phyloP scores from a whole-genome alignment of 805 yeast species.

The Lipomyces chichibuensis region DNA sequence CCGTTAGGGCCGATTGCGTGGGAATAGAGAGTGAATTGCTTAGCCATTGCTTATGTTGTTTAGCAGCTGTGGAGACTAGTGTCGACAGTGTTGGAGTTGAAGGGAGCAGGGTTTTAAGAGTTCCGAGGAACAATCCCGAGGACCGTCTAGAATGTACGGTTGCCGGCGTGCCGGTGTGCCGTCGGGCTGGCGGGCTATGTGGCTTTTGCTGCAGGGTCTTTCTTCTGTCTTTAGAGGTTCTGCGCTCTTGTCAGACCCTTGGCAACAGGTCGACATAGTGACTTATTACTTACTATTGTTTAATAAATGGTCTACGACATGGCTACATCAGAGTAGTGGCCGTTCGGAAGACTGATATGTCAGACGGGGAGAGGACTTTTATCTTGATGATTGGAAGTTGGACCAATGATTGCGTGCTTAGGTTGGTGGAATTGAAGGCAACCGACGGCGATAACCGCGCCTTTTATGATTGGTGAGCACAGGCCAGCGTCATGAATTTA shows the following conservation, averaged over 20 bases:
- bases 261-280: not conserved
- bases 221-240: not conserved
- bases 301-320: no score
- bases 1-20: conserved; percentile 40
- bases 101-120: not conserved
- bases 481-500: not conserved
- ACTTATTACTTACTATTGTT: no score
- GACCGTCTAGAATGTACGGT: not conserved
- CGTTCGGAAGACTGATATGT: not conserved
- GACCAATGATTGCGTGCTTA: not conserved
- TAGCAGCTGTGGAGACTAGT: no score
- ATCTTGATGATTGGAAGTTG: not conserved
- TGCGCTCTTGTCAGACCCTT: no score
- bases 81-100: no score
- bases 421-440: not conserved
- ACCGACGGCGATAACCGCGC: not conserved
- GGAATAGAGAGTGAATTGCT: conserved; percentile 39
- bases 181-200: not conserved
- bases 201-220: not conserved
- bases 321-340: not conserved
- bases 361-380: not conserved
- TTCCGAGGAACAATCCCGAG: not conserved
- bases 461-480: not conserved
- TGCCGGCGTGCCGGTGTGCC: no score
- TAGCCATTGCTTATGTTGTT: conserved; percentile 22